These are phyloP conservation scores for Maudiozyma pseudohumilis DNA, from an alignment of 805 yeast genomes.

Conservation along the genomic window DNA sequence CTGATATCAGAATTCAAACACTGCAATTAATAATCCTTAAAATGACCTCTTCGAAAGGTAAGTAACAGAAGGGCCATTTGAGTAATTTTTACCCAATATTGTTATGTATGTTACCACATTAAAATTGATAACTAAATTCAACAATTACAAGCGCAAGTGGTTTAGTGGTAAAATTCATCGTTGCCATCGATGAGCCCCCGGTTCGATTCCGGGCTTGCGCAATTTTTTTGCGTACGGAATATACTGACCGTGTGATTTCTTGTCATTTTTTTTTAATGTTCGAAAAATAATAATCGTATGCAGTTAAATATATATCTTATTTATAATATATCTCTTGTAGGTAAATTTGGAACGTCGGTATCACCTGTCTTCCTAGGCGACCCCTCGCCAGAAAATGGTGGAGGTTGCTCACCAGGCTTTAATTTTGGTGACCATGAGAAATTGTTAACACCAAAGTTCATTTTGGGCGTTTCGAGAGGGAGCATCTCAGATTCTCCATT, in stretches of 20 bases:
- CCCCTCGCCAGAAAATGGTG: no score
- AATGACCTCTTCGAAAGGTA: no score
- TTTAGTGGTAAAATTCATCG: conserved; percentile 13
- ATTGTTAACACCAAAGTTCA: conserved; percentile 21
- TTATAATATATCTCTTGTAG: no score
- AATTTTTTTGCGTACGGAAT: conserved; percentile 1
- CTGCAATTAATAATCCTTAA: no score
- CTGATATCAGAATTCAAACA: no score
- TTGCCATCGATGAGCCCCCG: conserved; percentile 15
- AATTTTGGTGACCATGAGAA: conserved; percentile 25
- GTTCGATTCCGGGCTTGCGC: conserved; percentile 15
- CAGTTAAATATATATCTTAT: neutral
- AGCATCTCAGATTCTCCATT: neutral
- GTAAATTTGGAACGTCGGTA: no score
- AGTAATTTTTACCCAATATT: no score
- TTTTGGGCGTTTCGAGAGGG: conserved; percentile 14
- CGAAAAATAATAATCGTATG: neutral
- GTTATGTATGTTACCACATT: no score
- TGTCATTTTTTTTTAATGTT: neutral
- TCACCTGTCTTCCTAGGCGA: no score
- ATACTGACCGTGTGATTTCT: neutral
- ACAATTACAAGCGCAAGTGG: conserved; percentile 8
- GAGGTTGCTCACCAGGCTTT: neutral
- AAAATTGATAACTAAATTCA: neutral
- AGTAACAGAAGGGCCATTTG: no score